Evolutionary conservation across 257 asterid genomes (phyloP).

Genomic region (Solanum chiquidenum): DNA sequence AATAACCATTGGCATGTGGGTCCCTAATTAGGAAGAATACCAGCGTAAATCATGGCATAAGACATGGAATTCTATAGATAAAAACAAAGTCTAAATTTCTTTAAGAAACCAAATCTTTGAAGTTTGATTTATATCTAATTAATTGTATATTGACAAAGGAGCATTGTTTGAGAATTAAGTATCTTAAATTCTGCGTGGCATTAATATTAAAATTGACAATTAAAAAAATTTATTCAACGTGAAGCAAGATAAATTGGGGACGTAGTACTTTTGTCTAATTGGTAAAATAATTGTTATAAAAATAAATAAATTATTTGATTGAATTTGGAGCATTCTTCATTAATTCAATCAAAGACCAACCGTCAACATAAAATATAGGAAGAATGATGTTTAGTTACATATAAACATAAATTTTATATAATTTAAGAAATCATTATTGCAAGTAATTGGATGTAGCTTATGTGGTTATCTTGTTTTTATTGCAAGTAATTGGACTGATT

Average conservation of each 20-base stretch:
- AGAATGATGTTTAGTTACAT: neutral
- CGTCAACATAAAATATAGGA: neutral
- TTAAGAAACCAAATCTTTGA: neutral
- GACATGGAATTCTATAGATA: conserved; percentile 5
- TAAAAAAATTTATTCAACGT: neutral
- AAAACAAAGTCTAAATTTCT: neutral
- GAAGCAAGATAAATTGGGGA: neutral
- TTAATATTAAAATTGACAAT: neutral
- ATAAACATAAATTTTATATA: neutral
- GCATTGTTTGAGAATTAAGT: neutral
- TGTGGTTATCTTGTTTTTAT: neutral
- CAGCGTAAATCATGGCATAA: conserved; percentile 30
- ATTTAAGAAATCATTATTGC: neutral
- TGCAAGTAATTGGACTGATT: neutral
- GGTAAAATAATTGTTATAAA: neutral
- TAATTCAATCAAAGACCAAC: neutral
- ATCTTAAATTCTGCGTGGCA: neutral
- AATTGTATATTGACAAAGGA: neutral
- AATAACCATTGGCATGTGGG: neutral
- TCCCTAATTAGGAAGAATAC: neutral
- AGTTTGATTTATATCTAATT: neutral
- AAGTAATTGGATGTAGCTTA: neutral
- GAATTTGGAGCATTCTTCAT: neutral
- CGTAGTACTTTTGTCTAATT: neutral
- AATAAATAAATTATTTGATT: neutral